These are phyloP conservation scores for Cystofilobasidium bisporidii DNA, from an alignment of 768 basidiomycete genomes.

Conservation along the genomic window DNA sequence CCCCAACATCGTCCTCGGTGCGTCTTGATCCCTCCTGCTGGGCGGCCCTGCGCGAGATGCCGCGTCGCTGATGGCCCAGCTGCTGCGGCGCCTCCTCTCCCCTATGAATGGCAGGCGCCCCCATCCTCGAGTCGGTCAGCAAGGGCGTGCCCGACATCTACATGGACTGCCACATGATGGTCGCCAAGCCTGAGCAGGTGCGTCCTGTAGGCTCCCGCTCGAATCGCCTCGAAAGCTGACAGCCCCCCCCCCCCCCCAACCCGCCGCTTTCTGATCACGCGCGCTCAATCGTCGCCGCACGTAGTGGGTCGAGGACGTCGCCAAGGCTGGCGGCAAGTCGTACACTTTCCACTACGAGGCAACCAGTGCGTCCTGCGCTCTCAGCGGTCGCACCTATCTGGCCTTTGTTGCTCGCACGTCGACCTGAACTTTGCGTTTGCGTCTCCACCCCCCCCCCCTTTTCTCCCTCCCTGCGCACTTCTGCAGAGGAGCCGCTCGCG, in stretches of 20 bases:
- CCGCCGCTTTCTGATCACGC: not conserved
- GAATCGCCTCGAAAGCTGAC: too few relatives aligned
- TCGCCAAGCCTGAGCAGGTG: conserved; percentile 81
- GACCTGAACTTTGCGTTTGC: too few relatives aligned
- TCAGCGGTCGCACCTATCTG: too few relatives aligned
- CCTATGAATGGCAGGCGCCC: conserved; percentile 79
- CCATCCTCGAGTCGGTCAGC: conserved; percentile 71
- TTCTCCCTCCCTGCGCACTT: too few relatives aligned
- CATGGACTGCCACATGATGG: conserved; percentile 99
- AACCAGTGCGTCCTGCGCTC: conserved; percentile 56
- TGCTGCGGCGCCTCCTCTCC: not conserved
- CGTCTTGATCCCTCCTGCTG: conserved; percentile 33
- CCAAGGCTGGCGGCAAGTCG: conserved; percentile 83
- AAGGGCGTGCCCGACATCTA: conserved; percentile 88
- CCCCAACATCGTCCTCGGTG: conserved; percentile 96
- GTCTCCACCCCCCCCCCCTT: too few relatives aligned
- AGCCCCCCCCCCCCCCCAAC: not conserved
- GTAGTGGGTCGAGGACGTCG: conserved; percentile 94
- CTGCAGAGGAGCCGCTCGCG: conserved; percentile 56
- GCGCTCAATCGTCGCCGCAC: not conserved
- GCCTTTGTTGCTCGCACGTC: too few relatives aligned
- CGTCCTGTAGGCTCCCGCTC: conserved; percentile 17
- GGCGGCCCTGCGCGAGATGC: too few relatives aligned
- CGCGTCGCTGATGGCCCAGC: too few relatives aligned
- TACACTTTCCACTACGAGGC: conserved; percentile 98